A percentile compares a stretch with the other conserved stretches of the same genome.
Evolutionary conservation across 2,329 filamentous ascomycete species (phyloP).

Genomic region (Fusarium papillatum): DNA sequence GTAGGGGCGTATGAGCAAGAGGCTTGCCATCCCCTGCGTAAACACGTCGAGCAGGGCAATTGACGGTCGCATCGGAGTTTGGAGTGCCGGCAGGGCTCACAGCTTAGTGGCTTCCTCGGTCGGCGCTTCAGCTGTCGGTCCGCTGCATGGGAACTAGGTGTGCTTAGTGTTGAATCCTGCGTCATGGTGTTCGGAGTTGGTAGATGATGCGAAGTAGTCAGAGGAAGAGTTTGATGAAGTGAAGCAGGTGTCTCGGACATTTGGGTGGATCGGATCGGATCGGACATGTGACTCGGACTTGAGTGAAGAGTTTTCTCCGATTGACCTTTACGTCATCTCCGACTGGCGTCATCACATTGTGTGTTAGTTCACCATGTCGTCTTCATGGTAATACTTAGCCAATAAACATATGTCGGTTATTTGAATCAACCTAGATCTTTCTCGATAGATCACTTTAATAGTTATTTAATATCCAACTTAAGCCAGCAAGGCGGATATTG

Average conservation of each 20-base stretch:
- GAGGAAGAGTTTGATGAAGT: not conserved
- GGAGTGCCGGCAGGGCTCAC: slow-evolving; percentile 26
- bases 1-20: not conserved
- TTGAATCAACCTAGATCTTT: too few relatives aligned
- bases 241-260: not conserved
- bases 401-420: too few relatives aligned
- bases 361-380: too few relatives aligned
- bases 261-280: not conserved
- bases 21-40: slow-evolving; percentile 4
- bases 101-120: slow-evolving; percentile 23
- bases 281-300: not conserved
- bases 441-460: too few relatives aligned
- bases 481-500: too few relatives aligned
- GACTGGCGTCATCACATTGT: not conserved
- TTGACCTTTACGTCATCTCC: not conserved
- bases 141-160: not conserved
- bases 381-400: too few relatives aligned
- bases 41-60: slow-evolving; percentile 24
- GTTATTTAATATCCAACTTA: too few relatives aligned
- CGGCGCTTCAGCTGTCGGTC: not conserved
- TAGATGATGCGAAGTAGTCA: not conserved
- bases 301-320: not conserved
- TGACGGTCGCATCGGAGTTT: slow-evolving; percentile 35
- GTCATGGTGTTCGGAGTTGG: not conserved
- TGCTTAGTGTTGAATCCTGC: not conserved